Conservation (phyloP, 169 alveolate species). For the Plasmodium yoelii region DNA sequence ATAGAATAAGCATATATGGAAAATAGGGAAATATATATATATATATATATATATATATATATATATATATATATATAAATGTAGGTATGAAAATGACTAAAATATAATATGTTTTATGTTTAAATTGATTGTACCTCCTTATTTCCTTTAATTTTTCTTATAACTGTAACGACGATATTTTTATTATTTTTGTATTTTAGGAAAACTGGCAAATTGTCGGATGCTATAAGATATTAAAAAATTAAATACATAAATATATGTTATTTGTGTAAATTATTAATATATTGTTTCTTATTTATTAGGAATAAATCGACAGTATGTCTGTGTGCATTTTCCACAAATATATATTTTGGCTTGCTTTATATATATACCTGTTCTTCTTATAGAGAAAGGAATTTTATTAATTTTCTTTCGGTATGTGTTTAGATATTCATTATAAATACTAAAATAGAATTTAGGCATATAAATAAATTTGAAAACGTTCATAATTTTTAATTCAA, state of each 20-base stretch:
- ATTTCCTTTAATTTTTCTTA: constrained; percentile 84
- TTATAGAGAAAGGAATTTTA: constrained; percentile 80
- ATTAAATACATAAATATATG: background rate
- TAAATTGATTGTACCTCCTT: constrained; percentile 38
- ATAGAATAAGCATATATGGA: background rate
- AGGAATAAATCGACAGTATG: background rate
- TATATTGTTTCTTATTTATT: no score
- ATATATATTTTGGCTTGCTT: background rate
- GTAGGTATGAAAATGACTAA: background rate
- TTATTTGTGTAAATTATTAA: no score
- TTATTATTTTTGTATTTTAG: constrained; percentile 82
- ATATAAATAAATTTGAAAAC: constrained; percentile 35
- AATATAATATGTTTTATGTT: background rate
- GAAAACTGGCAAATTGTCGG: constrained; percentile 86
- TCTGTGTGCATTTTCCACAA: background rate
- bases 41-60: no score
- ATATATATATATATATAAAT: no score
- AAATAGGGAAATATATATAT: constrained; percentile 6
- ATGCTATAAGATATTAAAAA: constrained; percentile 67
- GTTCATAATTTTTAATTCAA: constrained; percentile 46
- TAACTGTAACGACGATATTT: constrained; percentile 81
- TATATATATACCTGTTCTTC: constrained; percentile 80
- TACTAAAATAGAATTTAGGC: constrained; percentile 45
- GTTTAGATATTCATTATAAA: constrained; percentile 68
- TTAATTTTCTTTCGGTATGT: constrained; percentile 76